Evolutionary conservation across 2,329 filamentous ascomycete genomes (phyloP).

Genomic region (Anthostomella pinea): DNA sequence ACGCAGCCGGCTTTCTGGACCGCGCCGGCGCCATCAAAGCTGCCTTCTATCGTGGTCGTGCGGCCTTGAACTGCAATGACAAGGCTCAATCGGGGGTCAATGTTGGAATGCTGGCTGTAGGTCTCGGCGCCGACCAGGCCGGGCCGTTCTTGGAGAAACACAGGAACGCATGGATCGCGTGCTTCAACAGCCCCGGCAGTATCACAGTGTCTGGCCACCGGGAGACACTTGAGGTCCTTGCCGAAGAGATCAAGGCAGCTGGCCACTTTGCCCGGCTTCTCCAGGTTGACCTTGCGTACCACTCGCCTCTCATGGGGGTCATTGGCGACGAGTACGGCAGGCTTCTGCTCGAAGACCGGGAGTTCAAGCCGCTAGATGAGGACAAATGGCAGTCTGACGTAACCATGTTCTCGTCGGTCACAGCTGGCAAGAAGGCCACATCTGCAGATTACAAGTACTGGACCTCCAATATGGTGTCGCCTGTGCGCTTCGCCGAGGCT

Average conservation of each 20-base stretch:
- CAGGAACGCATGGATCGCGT: constrained; percentile 18
- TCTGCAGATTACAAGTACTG: constrained; percentile 21
- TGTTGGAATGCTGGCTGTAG: constrained; percentile 22
- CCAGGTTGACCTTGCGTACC: constrained; percentile 23
- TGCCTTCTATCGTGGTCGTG: constrained; percentile 16
- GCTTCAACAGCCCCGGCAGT: constrained; percentile 28
- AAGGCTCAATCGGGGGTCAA: background rate
- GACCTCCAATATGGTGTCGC: constrained; percentile 29
- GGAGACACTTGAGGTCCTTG: constrained; percentile 2
- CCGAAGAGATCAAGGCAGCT: background rate
- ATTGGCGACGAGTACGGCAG: constrained; percentile 12
- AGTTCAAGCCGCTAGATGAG: background rate
- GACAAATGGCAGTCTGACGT: too few relatives aligned
- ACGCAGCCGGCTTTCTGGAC: constrained; percentile 7
- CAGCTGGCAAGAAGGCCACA: background rate
- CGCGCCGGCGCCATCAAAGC: constrained; percentile 11
- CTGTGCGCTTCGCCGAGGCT: constrained; percentile 20
- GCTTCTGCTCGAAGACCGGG: constrained; percentile 2
- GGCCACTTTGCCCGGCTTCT: constrained; percentile 23
- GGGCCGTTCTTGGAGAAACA: constrained; percentile 2
- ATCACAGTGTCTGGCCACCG: constrained; percentile 24
- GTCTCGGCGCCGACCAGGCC: constrained; percentile 7
- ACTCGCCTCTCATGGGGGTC: constrained; percentile 11
- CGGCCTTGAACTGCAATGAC: background rate
- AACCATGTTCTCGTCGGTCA: constrained; percentile 16